Evolutionary conservation across 805 yeast genomes (phyloP), one percentile per base, ranked within the genome.

Genomic region (Geotrichum ghanense): DNA sequence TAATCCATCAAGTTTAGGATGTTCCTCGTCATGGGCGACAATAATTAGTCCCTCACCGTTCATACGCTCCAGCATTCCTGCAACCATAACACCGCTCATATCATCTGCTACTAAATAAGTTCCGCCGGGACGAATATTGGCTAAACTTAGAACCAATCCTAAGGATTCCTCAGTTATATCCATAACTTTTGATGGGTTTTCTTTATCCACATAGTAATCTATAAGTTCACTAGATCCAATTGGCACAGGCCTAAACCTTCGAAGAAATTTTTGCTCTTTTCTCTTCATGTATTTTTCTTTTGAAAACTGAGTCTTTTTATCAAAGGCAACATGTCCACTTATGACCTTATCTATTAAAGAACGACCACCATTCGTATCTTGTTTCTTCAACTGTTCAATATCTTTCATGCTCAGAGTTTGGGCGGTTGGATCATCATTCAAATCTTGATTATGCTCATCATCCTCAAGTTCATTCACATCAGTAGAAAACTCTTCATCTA

Each of bases 251-350:
- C 88, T 81, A 67, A 92, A 90, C 56, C 86, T 75, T 60, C 94
- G 77, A 48, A 86, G 74, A 60, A 85, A 92, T 68, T 92, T 92
- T 61, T 83, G 88, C 64, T 87, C 94, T 65, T 92, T 92, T 57
- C 99, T 77, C 52, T 82, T 81, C 56, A 90, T 65, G 63, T 92
- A 92, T 66, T 92, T 92, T 55, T 84, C 95, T 63, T 92, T 96
- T 1, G 96, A 86, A 58, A 75, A 86, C 23, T 79, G 69, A 3
- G 97, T 92, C 64, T 92, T 92, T 61, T 85, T 81, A 55, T 85
- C 86, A 60, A 92, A 92, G 7, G 85, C 83, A 31, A 73, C 82
- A 64, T 92, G 97, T 10, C 89, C 78, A 50, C 79, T 81, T 50
- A 88, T 81, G 65, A 92, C 84, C 53, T 75, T 76, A 52, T 81